Evolutionary conservation across 768 basidiomycete species (phyloP), one percentile per base, ranked within the genome.

Genomic region (Imleria badia): DNA sequence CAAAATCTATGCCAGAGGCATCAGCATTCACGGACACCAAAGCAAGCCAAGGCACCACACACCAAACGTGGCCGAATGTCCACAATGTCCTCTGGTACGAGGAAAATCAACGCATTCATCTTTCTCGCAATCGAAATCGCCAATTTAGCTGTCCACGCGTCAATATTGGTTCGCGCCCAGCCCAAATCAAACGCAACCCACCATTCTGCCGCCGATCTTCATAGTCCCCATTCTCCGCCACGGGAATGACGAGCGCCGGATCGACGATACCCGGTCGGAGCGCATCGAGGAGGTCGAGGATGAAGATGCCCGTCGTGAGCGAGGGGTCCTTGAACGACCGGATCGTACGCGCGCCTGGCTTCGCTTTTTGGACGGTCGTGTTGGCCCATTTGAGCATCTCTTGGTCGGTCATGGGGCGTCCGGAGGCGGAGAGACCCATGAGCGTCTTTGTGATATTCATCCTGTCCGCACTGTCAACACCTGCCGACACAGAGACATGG

Each of bases 111-210:
- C 6, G 92, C 91, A 49, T 93, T 91, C 87, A 95, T 87, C 81
- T 98, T 98, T 66, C 96, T 81, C n/a, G 96, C 95, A 62, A 98
- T 98, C 3, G 96, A 98, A 63, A 98, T 98, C 9, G 94, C 96
- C 59, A 98, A 73, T 82, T 98, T 98, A 15, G 95, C 95, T 97
- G 59, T 35, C 17, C 15, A 17, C 6, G 13, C 22, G 43, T 58
- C 36, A n/a, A n/a, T n/a, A n/a, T n/a, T n/a, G n/a, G n/a, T n/a
- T n/a, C 50, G 1, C 3, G 1, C 29, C 13, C 6, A 50, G n/a
- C n/a, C n/a, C n/a, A 58, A 45, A n/a, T 44, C 17, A 6, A 15
- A 2, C 34, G 45, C 5, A 5, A 73, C 84, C 19, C 55, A 96
- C 95, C 94, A 66, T 98, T 99, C 75, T 91, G 88, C 64, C 89